Base-by-base conservation (phyloP, 2,329 filamentous ascomycete genomes). In the Paramyrothecium sp. region DNA sequence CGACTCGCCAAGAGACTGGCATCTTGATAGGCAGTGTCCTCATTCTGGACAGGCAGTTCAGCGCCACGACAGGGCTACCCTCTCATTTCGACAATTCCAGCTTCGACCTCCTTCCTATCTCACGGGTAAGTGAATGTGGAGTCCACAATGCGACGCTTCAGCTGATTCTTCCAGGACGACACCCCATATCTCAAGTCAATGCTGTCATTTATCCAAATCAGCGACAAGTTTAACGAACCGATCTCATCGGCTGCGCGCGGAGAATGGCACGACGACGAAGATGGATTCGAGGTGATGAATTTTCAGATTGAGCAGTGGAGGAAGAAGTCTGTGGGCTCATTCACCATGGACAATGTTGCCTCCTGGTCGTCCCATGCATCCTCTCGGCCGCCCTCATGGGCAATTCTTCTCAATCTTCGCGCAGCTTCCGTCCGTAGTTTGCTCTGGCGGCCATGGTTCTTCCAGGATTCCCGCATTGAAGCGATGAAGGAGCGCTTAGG, bases 231-330 rank as follows among this genome's bases (percentile, higher is more conserved):
- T 53, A 61, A 55, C 48, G 61, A 59, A 3, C 58, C 61, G 3
- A 59, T 62, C 2, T 51, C 62, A 0, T 56, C 51, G 12, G 60
- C 57, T 3, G 57, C 59, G 3, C 57, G 50, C 2, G 58, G 54
- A 13, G 57, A 61, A 34, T 59, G 34, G 0, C 65, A 67, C 4
- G 60, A 63, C 0, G 66, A 70, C 10, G 60, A 68, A 3, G 68
- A 65, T 16, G 60, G 62, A 0, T 66, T 67, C n/a, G 68, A 70
- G 10, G 10, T 70, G 4, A 62, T 69, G 60, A 68, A 62, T 7
- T 69, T 70, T 10, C 68, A 70, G 20, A 62, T 70, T 4, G 64
- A 66, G 12, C 65, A 67, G 26, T 69, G 67, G 67, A 54, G 63
- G 2, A 68, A 63, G 22, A 64, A 60, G 3, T 62, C 62, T 2